Percentiles rank a stretch among this genome's conserved stretches.
phyloP scores from a whole-genome alignment of 2,329 filamentous ascomycete species.

The Bisporella sp. region DNA sequence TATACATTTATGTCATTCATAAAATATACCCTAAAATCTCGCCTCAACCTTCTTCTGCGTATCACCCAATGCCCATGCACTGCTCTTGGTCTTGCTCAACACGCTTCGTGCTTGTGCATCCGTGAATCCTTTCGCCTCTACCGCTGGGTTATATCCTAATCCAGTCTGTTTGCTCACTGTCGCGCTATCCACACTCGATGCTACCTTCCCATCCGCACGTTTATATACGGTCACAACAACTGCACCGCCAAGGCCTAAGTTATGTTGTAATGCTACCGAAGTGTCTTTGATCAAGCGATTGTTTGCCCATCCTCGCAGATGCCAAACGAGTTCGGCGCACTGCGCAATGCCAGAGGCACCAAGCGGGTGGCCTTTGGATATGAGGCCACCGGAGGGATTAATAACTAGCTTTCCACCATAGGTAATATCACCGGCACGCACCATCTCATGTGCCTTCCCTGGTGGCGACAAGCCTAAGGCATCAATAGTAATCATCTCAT shows the following conservation, averaged over 20 bases:
- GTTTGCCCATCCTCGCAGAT: slow-evolving; percentile 91
- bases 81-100: slow-evolving; percentile 58
- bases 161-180: slow-evolving; percentile 59
- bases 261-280: slow-evolving; percentile 77
- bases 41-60: slow-evolving; percentile 66
- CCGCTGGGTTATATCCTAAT: slow-evolving; percentile 87
- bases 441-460: slow-evolving; percentile 88
- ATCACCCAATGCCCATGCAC: slow-evolving; percentile 74
- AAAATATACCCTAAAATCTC: slow-evolving; percentile 43
- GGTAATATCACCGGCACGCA: slow-evolving; percentile 81
- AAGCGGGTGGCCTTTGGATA: slow-evolving; percentile 92
- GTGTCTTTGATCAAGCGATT: slow-evolving; percentile 69
- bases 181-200: slow-evolving; percentile 53
- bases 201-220: slow-evolving; percentile 69
- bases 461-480: slow-evolving; percentile 70
- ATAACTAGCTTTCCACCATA: slow-evolving; percentile 73
- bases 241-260: slow-evolving; percentile 84
- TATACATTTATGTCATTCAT: background rate
- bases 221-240: slow-evolving; percentile 86
- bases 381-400: slow-evolving; percentile 90
- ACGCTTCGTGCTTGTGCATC: slow-evolving; percentile 64
- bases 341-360: slow-evolving; percentile 93
- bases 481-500: slow-evolving; percentile 88
- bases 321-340: slow-evolving; percentile 93
- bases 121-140: slow-evolving; percentile 84